These are phyloP conservation scores for Diaporthe amygdali DNA, from an alignment of 2,329 filamentous ascomycete genomes.

Conservation along the genomic window DNA sequence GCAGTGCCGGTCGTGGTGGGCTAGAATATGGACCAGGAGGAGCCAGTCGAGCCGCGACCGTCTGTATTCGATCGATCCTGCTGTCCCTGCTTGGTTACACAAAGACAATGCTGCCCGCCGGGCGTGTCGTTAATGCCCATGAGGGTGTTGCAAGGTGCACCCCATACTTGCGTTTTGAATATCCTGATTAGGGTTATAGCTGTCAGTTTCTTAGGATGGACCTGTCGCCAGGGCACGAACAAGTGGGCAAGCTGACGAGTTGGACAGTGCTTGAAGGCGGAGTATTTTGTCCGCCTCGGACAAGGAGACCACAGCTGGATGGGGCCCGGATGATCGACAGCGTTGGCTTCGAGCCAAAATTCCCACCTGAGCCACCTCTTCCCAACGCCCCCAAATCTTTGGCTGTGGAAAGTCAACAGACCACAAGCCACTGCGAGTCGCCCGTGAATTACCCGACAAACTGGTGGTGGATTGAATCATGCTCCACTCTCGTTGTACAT, in stretches of 20 bases:
- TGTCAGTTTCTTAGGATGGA: too few relatives aligned
- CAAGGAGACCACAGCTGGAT: not conserved
- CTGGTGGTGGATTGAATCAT: not conserved
- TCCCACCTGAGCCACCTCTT: not conserved
- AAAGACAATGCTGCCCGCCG: not conserved
- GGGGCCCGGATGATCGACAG: not conserved
- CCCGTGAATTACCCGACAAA: not conserved
- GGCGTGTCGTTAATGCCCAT: too few relatives aligned
- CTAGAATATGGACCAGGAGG: not conserved
- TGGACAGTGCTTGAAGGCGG: not conserved
- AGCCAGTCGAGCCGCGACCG: not conserved
- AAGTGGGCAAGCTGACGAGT: too few relatives aligned
- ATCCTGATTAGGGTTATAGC: too few relatives aligned
- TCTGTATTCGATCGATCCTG: not conserved
- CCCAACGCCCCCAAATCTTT: not conserved
- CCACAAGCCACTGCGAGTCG: not conserved
- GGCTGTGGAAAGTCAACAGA: not conserved
- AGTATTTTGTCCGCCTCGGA: not conserved
- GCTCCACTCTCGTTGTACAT: not conserved
- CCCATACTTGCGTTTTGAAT: too few relatives aligned
- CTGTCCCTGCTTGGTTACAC: not conserved
- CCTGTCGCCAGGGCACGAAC: too few relatives aligned
- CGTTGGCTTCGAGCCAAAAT: not conserved
- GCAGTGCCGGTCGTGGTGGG: not conserved
- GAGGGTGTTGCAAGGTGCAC: too few relatives aligned